A percentile compares a stretch with the other conserved stretches of the same genome.
These are phyloP conservation scores for Colletotrichum sp. DNA, from an alignment of 2,329 filamentous ascomycete genomes.

Conservation along the genomic window DNA sequence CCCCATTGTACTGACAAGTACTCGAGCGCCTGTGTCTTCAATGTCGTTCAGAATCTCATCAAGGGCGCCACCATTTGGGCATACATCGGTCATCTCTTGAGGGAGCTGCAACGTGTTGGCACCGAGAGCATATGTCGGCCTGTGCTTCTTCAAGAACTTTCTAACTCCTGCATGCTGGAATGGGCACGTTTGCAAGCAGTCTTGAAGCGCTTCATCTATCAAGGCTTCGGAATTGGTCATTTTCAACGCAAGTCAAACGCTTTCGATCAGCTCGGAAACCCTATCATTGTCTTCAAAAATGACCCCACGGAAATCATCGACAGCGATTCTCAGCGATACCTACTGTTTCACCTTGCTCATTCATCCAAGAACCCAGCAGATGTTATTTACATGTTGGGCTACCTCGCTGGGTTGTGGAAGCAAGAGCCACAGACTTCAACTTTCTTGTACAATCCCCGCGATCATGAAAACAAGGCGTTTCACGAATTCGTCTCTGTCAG, in stretches of 20 bases:
- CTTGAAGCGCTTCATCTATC: not conserved
- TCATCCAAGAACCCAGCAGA: not conserved
- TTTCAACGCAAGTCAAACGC: too few species aligned
- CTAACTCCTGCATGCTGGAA: not conserved
- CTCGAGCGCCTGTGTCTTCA: not conserved
- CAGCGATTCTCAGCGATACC: not conserved
- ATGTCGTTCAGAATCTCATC: not conserved
- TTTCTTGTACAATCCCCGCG: not conserved
- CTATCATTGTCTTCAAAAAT: not conserved
- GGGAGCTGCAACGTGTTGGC: not conserved
- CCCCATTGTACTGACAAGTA: not conserved
- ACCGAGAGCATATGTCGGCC: not conserved
- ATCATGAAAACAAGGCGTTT: not conserved
- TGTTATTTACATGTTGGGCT: not conserved
- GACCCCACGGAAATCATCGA: not conserved
- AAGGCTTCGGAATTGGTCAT: too few species aligned
- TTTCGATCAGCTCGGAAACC: not conserved
- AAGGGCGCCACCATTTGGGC: not conserved
- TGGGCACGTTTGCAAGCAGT: not conserved
- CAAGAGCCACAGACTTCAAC: not conserved
- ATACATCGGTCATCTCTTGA: not conserved
- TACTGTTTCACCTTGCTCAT: not conserved
- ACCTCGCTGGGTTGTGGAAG: not conserved
- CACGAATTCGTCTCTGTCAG: not conserved
- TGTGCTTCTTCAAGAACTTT: not conserved